Percentiles rank a stretch among this genome's conserved stretches.
Evolutionary conservation across 2,329 filamentous ascomycete species (phyloP).

Genomic region (Dryadomyces quercivorus): DNA sequence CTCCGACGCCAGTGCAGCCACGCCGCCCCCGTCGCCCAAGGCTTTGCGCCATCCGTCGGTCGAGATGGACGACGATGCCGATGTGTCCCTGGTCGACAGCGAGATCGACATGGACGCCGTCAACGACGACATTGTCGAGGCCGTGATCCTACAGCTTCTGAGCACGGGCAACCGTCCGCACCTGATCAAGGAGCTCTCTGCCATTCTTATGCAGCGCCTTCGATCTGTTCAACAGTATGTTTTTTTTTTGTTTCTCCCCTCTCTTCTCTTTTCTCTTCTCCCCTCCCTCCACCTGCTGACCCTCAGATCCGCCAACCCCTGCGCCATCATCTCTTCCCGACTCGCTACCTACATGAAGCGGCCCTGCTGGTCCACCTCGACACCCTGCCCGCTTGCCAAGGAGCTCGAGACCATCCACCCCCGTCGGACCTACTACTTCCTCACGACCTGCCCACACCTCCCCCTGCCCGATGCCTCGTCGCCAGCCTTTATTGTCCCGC

Average conservation of each 20-base stretch:
- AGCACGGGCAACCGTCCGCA: conserved; percentile 86
- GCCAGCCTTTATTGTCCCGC: conserved; percentile 27
- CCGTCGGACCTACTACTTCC: conserved; percentile 89
- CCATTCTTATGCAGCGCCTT: conserved; percentile 62
- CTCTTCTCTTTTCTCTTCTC: conserved; percentile 4
- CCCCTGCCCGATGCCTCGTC: conserved; percentile 56
- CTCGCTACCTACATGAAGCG: conserved; percentile 84
- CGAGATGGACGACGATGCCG: conserved; percentile 20
- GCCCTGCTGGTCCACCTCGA: conserved; percentile 61
- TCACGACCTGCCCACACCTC: conserved; percentile 78
- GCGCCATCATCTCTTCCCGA: conserved; percentile 88
- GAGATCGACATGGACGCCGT: conserved; percentile 73
- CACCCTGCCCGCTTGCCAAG: conserved; percentile 82
- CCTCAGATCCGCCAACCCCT: conserved; percentile 81
- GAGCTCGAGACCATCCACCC: conserved; percentile 87
- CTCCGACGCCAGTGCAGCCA: conserved; percentile 32
- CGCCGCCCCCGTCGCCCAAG: conserved; percentile 66
- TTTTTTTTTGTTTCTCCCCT: background rate
- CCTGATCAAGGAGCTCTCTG: conserved; percentile 84
- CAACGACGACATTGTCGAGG: conserved; percentile 91
- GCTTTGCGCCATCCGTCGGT: conserved; percentile 24
- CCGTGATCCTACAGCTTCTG: conserved; percentile 76
- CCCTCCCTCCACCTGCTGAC: conserved; percentile 1
- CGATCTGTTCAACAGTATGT: conserved; percentile 86
- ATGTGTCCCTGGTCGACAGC: conserved; percentile 13